phyloP scores from a whole-genome alignment of 2,329 filamentous ascomycete species.

The Coniella lustricola region DNA sequence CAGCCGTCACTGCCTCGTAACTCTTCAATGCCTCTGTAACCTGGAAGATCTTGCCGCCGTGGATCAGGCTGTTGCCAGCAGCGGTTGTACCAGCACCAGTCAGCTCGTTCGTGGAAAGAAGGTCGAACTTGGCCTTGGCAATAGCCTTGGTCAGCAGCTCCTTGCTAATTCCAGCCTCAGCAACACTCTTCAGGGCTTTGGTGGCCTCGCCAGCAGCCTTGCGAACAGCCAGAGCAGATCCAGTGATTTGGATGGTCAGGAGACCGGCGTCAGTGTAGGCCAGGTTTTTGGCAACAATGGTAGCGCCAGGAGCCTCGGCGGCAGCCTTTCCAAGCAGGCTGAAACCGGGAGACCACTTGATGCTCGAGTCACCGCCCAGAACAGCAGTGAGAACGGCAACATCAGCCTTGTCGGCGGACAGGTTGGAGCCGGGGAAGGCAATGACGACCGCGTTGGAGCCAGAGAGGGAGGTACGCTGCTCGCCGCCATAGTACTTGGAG shows the following conservation, averaged over 20 bases:
- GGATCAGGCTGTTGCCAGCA: conserved; percentile 77
- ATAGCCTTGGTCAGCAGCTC: conserved; percentile 90
- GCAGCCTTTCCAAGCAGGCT: conserved; percentile 79
- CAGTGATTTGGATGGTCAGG: conserved; percentile 73
- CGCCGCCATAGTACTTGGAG: conserved; percentile 87
- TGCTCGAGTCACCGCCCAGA: conserved; percentile 80
- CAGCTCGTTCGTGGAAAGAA: conserved; percentile 74
- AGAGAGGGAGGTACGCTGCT: conserved; percentile 77
- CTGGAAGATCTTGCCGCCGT: conserved; percentile 76
- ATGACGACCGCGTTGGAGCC: conserved; percentile 73
- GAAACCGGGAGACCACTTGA: conserved; percentile 96
- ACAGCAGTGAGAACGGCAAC: conserved; percentile 79
- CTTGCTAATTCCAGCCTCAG: conserved; percentile 65
- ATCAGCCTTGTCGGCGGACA: conserved; percentile 79
- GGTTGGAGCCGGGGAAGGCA: conserved; percentile 85
- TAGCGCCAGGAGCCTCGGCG: conserved; percentile 57
- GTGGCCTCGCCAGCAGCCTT: conserved; percentile 70
- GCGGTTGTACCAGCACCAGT: conserved; percentile 71
- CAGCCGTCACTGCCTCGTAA: conserved; percentile 73
- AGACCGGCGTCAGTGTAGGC: conserved; percentile 94
- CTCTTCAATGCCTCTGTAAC: conserved; percentile 71
- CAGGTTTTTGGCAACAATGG: conserved; percentile 67
- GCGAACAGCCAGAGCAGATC: conserved; percentile 64
- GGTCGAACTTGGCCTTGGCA: conserved; percentile 87
- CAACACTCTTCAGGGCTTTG: conserved; percentile 74